These are phyloP conservation scores for Amesomyces nigricolor DNA, from an alignment of 2,329 filamentous ascomycete genomes.

Conservation along the genomic window DNA sequence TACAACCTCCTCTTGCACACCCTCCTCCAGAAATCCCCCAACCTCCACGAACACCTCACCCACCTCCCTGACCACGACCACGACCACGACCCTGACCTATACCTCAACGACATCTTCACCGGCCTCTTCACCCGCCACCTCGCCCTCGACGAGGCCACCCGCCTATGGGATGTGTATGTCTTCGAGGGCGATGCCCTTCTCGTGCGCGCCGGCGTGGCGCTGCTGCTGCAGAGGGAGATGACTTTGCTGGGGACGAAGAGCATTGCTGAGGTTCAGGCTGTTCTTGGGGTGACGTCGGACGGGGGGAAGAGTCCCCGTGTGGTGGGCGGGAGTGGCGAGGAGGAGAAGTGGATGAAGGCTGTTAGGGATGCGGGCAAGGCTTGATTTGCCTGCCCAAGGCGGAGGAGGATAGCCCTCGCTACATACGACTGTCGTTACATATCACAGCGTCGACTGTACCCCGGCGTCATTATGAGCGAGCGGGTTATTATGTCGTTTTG, in stretches of 20 bases:
- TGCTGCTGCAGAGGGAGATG: slow-evolving; percentile 53
- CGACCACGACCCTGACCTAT: slow-evolving; percentile 41
- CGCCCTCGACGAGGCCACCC: slow-evolving; percentile 62
- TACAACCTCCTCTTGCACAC: slow-evolving; percentile 65
- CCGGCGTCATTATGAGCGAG: background rate
- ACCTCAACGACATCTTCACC: slow-evolving; percentile 56
- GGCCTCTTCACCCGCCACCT: slow-evolving; percentile 59
- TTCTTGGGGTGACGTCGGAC: slow-evolving; percentile 30
- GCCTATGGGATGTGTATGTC: slow-evolving; percentile 76
- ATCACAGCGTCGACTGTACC: background rate
- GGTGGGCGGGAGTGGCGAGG: slow-evolving; percentile 41
- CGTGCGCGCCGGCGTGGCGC: slow-evolving; percentile 64
- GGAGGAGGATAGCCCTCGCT: background rate
- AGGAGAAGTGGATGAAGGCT: slow-evolving; percentile 42
- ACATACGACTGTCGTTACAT: background rate
- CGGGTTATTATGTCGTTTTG: background rate
- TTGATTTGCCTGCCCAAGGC: slow-evolving; percentile 12
- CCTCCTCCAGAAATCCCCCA: slow-evolving; percentile 57
- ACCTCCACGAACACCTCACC: slow-evolving; percentile 59
- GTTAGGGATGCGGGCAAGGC: slow-evolving; percentile 38
- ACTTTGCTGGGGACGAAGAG: slow-evolving; percentile 44
- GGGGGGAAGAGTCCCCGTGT: slow-evolving; percentile 29
- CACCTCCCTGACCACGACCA: slow-evolving; percentile 40
- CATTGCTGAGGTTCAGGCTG: slow-evolving; percentile 38
- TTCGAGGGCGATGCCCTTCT: slow-evolving; percentile 74